phyloP scores from a whole-genome alignment of 257 asterid genomes.

The Petunia axillaris region DNA sequence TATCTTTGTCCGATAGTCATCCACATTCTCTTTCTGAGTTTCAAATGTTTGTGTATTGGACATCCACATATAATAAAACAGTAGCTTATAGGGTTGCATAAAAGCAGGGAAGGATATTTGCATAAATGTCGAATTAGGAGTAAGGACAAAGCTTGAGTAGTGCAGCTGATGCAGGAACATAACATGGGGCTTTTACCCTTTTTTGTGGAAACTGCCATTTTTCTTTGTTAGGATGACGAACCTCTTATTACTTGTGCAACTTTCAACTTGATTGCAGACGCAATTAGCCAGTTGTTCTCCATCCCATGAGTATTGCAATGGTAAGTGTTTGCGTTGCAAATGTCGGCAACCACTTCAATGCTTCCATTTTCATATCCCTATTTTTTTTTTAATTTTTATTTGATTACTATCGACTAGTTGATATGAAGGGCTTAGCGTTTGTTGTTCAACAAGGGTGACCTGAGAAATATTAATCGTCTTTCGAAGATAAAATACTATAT shows the following conservation, averaged over 20 bases:
- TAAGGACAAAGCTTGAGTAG: not conserved
- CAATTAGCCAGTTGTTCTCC: not conserved
- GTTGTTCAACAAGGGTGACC: not conserved
- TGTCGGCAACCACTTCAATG: not conserved
- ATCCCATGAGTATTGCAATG: not conserved
- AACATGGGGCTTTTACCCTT: not conserved
- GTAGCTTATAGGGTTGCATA: too few species aligned
- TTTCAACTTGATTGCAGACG: not conserved
- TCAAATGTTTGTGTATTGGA: too few species aligned
- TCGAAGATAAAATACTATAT: too few species aligned
- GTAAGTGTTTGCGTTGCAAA: not conserved
- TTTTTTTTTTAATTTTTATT: not conserved
- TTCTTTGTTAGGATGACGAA: slow-evolving; percentile 41
- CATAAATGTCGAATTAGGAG: not conserved
- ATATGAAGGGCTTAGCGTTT: not conserved
- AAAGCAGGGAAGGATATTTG: not conserved
- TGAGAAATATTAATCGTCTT: too few species aligned
- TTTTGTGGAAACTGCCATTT: slow-evolving; percentile 38
- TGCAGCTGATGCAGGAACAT: slow-evolving; percentile 18
- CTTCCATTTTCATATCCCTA: not conserved
- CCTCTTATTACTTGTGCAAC: not conserved
- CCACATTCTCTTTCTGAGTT: too few species aligned
- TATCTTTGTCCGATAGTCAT: too few species aligned
- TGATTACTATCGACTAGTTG: too few species aligned
- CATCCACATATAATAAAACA: too few species aligned